Evolutionary conservation across 306 rosid species (phyloP).

Genomic region (Mimosa pudica): DNA sequence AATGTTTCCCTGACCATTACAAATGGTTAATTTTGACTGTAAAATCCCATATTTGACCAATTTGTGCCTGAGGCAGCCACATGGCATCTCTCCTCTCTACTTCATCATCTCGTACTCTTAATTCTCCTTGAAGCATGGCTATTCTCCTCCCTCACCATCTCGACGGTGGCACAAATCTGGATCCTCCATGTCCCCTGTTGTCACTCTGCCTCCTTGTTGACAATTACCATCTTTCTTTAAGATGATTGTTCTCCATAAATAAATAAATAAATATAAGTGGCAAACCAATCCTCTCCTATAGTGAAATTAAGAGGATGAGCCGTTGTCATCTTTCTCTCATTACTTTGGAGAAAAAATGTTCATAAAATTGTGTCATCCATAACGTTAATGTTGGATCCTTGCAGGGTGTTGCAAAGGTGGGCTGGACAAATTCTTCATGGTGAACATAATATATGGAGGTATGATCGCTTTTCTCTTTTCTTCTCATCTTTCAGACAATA

Average conservation of each 20-base stretch:
- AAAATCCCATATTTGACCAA: too few relatives aligned
- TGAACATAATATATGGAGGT: conserved; percentile 99
- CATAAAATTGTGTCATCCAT: not conserved
- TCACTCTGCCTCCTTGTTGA: too few relatives aligned
- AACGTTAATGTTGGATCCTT: not conserved
- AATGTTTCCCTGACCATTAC: too few relatives aligned
- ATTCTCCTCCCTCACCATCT: too few relatives aligned
- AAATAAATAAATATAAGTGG: not conserved
- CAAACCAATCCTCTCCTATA: not conserved
- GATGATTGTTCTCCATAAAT: not conserved
- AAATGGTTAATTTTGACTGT: too few relatives aligned
- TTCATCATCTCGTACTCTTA: too few relatives aligned
- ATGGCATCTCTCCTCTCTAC: too few relatives aligned
- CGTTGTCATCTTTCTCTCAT: not conserved
- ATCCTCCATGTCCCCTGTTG: too few relatives aligned
- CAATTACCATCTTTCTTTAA: too few relatives aligned
- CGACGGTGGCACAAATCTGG: too few relatives aligned
- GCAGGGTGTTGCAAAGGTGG: conserved; percentile 96
- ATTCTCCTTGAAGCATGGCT: too few relatives aligned
- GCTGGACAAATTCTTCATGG: conserved; percentile 68
- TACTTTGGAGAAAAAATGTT: not conserved
- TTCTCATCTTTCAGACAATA: conserved; percentile 5
- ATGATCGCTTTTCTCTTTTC: conserved; percentile 21
- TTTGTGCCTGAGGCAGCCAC: too few relatives aligned
- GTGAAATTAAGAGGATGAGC: not conserved